Conservation (phyloP, 306 rosid species). For the Pueraria montana region DNA sequence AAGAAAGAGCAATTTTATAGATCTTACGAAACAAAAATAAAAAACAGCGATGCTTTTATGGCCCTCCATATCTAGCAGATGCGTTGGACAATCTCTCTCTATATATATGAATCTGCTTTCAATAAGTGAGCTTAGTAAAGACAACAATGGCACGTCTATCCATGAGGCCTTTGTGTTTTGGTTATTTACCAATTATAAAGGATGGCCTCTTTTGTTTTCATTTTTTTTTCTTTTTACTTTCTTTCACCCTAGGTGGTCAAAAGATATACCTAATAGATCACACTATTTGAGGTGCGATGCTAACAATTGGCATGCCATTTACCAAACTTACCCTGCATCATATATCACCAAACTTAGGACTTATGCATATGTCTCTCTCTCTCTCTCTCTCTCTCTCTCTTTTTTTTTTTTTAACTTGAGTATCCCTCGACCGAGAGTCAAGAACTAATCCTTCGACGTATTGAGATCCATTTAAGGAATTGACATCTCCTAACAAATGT, state of each 20-base stretch:
- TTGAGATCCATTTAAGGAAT: too few relatives aligned
- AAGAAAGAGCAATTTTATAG: slow-evolving; percentile 48
- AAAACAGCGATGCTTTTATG: slow-evolving; percentile 51
- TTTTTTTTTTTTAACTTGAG: too few relatives aligned
- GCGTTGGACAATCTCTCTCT: slow-evolving; percentile 38
- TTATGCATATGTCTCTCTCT: not conserved
- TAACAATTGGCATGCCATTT: not conserved
- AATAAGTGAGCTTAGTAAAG: not conserved
- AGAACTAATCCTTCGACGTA: too few relatives aligned
- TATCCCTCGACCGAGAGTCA: too few relatives aligned
- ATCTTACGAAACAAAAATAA: slow-evolving; percentile 42
- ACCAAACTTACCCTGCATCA: not conserved
- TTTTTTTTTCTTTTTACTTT: slow-evolving; percentile 24
- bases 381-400: too few relatives aligned
- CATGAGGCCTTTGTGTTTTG: not conserved
- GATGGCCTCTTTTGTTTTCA: slow-evolving; percentile 53
- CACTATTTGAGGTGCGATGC: not conserved
- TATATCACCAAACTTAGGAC: not conserved
- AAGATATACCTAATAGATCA: slow-evolving; percentile 34
- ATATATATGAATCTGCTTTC: not conserved
- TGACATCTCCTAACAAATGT: too few relatives aligned
- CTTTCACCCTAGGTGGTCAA: slow-evolving; percentile 47
- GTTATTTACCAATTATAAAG: slow-evolving; percentile 40
- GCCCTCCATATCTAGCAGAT: slow-evolving; percentile 28
- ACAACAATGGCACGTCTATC: slow-evolving; percentile 39